Evolutionary conservation across 345 rosid genomes (phyloP), one percentile per base, ranked within the genome.

Genomic region (Hibiscus syriacus): DNA sequence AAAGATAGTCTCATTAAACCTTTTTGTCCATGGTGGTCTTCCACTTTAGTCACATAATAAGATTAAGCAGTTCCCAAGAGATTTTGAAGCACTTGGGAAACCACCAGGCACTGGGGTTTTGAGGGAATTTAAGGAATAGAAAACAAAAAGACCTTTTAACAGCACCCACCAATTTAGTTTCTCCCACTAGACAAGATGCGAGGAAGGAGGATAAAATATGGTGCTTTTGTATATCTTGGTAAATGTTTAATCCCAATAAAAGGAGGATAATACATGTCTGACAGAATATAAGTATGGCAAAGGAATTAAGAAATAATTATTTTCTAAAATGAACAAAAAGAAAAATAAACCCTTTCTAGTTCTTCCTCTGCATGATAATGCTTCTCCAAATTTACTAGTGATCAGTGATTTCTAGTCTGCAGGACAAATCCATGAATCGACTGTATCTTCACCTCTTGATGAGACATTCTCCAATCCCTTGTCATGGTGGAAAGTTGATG

Each of bases 361-460:
- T 54, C 48, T 43, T 45, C 50, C 14, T 14, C 16, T 41, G n/a
- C 46, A 45, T 68, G 36, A 29, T 9, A 25, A 6, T 39, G n/a
- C n/a, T 25, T 45, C 36, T 63, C 34, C 23, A 43, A 50, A 43
- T 38, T 1, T 63, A 25, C 14, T 60, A 43, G 14, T 36, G 5
- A 50, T 59, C 14, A n/a, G 16, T 14, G 52, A 22, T 59, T 50
- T 25, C 69, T 79, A 85, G 49, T 87, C 92, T 45, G 87, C 74
- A 66, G 87, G 93, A 79, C 80, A 84, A 73, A 83, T 83, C 98
- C 98, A 92, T 1, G 91, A 80, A 74, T 89, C 96, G 54, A 87
- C 84, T 5, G 86, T 72, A 69, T 78, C 87, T 75, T 80, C 78
- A 54, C 69, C 72, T 29, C 78, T 79, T 26, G 84, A 72, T 61